A percentile compares a stretch with the other conserved stretches of the same genome.
phyloP scores from a whole-genome alignment of 441 rosid genomes.

The Mallotus repandus region DNA sequence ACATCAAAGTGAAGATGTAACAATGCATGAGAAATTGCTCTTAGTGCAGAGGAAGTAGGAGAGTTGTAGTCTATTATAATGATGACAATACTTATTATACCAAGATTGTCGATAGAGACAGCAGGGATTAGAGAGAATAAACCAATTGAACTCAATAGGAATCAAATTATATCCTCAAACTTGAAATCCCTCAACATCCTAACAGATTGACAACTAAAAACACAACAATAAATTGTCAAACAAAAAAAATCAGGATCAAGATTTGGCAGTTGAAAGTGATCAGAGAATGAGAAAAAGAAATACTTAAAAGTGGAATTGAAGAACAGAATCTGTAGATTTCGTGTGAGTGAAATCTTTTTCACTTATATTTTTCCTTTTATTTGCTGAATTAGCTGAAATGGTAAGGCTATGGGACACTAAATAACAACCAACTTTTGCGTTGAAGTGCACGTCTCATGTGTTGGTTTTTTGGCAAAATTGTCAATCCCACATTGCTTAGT shows the following conservation, averaged over 20 bases:
- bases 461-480: too few relatives aligned
- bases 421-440: too few relatives aligned
- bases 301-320: conserved; percentile 54
- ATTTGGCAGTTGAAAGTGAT: not conserved
- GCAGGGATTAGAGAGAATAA: conserved; percentile 72
- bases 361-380: too few relatives aligned
- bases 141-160: conserved; percentile 74
- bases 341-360: conserved; percentile 14
- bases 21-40: conserved; percentile 50
- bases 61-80: conserved; percentile 61
- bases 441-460: too few relatives aligned
- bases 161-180: conserved; percentile 80
- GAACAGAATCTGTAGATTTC: conserved; percentile 42
- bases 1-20: too few relatives aligned
- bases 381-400: not conserved
- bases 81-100: conserved; percentile 46
- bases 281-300: not conserved
- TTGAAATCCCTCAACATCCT: conserved; percentile 78
- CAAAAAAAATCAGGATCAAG: not conserved
- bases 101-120: conserved; percentile 57
- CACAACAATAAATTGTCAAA: not conserved
- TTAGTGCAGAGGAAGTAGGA: conserved; percentile 58
- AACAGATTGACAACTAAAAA: not conserved
- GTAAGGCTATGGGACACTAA: too few relatives aligned
- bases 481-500: too few relatives aligned